A percentile compares a stretch with the other conserved stretches of the same genome.
Conservation (phyloP, 129 eudicot species). For the Dittrichia graveolens region DNA sequence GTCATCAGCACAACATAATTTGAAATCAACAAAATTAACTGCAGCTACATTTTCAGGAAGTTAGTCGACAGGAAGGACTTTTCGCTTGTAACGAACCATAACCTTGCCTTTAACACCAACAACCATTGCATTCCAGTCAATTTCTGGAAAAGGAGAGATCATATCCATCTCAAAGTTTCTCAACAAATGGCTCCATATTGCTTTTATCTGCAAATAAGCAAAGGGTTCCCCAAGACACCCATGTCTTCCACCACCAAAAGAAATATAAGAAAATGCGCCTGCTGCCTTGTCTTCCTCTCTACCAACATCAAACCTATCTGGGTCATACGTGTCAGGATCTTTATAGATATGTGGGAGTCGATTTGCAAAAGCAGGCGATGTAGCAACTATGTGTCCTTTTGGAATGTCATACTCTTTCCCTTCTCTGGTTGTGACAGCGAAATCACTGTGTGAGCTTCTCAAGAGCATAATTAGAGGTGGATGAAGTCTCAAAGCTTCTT, state of each 20-base stretch:
- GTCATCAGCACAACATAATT: too few relatives aligned
- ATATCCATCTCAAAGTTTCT: slow-evolving; percentile 83
- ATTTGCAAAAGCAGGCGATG: slow-evolving; percentile 86
- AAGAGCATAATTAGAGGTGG: slow-evolving; percentile 89
- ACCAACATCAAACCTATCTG: slow-evolving; percentile 70
- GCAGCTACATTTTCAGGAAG: too few relatives aligned
- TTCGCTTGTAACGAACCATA: slow-evolving; percentile 82
- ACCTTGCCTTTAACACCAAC: slow-evolving; percentile 94
- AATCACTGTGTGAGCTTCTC: slow-evolving; percentile 79
- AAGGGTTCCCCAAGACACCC: slow-evolving; percentile 93
- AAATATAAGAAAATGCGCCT: slow-evolving; percentile 80
- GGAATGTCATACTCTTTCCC: slow-evolving; percentile 84
- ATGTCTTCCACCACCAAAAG: slow-evolving; percentile 94
- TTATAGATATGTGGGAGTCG: slow-evolving; percentile 74
- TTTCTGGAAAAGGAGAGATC: slow-evolving; percentile 83
- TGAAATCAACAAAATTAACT: too few relatives aligned
- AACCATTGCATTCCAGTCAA: slow-evolving; percentile 94
- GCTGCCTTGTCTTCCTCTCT: slow-evolving; percentile 88
- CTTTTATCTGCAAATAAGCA: slow-evolving; percentile 88
- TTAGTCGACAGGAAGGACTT: slow-evolving; percentile 1
- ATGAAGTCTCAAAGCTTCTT: slow-evolving; percentile 87
- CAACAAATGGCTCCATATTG: slow-evolving; percentile 85
- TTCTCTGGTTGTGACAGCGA: slow-evolving; percentile 66
- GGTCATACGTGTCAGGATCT: slow-evolving; percentile 80
- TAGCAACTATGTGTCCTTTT: slow-evolving; percentile 86